Evolutionary conservation across 495 filamentous ascomycete genomes (phyloP).

Genomic region (Tirmania nivea): DNA sequence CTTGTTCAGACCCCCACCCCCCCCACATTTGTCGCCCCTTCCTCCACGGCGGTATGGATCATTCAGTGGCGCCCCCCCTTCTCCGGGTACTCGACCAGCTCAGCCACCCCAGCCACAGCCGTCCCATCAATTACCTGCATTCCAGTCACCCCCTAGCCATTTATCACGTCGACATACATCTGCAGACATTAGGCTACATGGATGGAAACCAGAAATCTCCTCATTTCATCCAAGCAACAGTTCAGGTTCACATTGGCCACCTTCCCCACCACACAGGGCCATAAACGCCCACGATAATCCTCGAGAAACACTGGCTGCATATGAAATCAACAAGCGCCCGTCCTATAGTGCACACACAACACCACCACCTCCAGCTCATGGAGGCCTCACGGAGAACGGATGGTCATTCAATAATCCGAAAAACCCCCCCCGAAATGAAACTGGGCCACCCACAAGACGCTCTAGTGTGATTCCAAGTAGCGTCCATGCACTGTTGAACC

Average conservation of each 20-base stretch:
- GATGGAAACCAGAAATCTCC: slow-evolving; percentile 56
- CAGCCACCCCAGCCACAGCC: slow-evolving; percentile 42
- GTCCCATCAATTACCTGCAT: slow-evolving; percentile 55
- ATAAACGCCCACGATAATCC: slow-evolving; percentile 13
- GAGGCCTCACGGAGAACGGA: slow-evolving; percentile 28
- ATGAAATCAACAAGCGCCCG: slow-evolving; percentile 22
- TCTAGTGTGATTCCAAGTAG: slow-evolving; percentile 51
- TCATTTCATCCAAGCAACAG: slow-evolving; percentile 34
- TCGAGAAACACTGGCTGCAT: slow-evolving; percentile 21
- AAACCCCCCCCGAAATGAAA: slow-evolving; percentile 24
- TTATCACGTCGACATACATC: slow-evolving; percentile 78
- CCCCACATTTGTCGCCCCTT: slow-evolving; percentile 41
- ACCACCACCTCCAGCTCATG: slow-evolving; percentile 12
- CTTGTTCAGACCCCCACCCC: slow-evolving; percentile 46
- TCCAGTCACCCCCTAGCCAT: slow-evolving; percentile 51
- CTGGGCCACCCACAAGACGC: slow-evolving; percentile 41
- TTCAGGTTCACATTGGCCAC: slow-evolving; percentile 50
- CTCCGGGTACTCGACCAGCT: slow-evolving; percentile 12
- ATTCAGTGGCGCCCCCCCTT: not conserved
- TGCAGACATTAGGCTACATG: slow-evolving; percentile 78
- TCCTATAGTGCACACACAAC: slow-evolving; percentile 15
- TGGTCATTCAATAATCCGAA: slow-evolving; percentile 35
- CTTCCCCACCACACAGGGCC: slow-evolving; percentile 37
- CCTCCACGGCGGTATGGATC: not conserved
- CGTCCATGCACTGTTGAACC: slow-evolving; percentile 64